Evolutionary conservation across 23 red algal species (phyloP).

Genomic region (Gracilaria domingensis): DNA sequence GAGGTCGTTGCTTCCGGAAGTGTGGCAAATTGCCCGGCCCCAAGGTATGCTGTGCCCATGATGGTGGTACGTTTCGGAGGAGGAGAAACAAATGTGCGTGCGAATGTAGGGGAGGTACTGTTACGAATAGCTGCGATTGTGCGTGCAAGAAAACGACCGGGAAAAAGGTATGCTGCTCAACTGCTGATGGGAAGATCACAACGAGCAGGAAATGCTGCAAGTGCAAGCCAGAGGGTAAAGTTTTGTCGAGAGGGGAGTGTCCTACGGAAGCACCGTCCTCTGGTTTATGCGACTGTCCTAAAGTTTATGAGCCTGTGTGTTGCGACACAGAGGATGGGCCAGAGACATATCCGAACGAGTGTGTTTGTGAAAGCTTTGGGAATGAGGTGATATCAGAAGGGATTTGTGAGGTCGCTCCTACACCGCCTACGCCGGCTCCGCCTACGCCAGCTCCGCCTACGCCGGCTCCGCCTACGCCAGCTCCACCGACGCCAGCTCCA

Average conservation of each 20-base stretch:
- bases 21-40: background rate
- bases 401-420: no score
- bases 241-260: no score
- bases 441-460: no score
- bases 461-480: no score
- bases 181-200: no score
- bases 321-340: background rate
- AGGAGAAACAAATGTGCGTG: slow-evolving; percentile 1
- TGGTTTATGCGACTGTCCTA: background rate
- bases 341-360: background rate
- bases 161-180: no score
- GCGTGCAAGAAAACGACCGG: no score
- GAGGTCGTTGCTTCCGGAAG: slow-evolving; percentile 14
- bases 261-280: no score
- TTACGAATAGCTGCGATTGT: background rate
- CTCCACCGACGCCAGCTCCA: no score
- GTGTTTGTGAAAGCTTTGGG: background rate
- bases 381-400: background rate
- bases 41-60: background rate
- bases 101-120: background rate
- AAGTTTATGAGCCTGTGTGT: background rate
- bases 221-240: background rate
- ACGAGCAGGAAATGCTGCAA: no score
- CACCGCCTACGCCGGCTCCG: no score
- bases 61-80: background rate